Evolutionary conservation across 768 basidiomycete species (phyloP).

Genomic region (Tephrocybe sp.): DNA sequence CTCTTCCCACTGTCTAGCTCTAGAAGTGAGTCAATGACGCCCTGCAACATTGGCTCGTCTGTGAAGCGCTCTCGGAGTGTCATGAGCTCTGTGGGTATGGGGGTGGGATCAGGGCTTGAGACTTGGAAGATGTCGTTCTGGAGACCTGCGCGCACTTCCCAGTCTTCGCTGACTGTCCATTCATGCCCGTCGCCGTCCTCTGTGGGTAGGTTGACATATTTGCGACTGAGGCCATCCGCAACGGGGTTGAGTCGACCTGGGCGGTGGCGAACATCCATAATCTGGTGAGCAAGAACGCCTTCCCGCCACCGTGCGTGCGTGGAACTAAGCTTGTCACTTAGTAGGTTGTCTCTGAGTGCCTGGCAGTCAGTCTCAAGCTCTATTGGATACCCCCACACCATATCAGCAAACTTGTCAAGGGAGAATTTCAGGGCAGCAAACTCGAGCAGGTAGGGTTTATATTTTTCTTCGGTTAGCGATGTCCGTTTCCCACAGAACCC

Average conservation of each 20-base stretch:
- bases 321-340: neutral
- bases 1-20: constrained; percentile 14
- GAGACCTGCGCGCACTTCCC: constrained; percentile 20
- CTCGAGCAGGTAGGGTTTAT: constrained; percentile 28
- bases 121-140: constrained; percentile 4
- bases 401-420: constrained; percentile 26
- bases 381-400: constrained; percentile 24
- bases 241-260: constrained; percentile 22
- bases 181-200: constrained; percentile 16
- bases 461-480: constrained; percentile 18
- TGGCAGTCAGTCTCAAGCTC: constrained; percentile 33
- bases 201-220: constrained; percentile 7
- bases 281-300: constrained; percentile 14
- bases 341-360: constrained; percentile 22
- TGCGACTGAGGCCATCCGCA: constrained; percentile 27
- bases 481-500: constrained; percentile 29
- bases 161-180: constrained; percentile 28
- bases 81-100: too few relatives aligned
- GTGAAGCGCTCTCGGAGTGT: too few relatives aligned
- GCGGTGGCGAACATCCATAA: constrained; percentile 23
- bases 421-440: constrained; percentile 33
- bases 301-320: constrained; percentile 1
- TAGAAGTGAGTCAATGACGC: constrained; percentile 14
- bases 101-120: too few relatives aligned
- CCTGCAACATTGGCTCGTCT: constrained; percentile 16